Conservation (phyloP, 257 asterid species). For the Solanum infundibuliforme region DNA sequence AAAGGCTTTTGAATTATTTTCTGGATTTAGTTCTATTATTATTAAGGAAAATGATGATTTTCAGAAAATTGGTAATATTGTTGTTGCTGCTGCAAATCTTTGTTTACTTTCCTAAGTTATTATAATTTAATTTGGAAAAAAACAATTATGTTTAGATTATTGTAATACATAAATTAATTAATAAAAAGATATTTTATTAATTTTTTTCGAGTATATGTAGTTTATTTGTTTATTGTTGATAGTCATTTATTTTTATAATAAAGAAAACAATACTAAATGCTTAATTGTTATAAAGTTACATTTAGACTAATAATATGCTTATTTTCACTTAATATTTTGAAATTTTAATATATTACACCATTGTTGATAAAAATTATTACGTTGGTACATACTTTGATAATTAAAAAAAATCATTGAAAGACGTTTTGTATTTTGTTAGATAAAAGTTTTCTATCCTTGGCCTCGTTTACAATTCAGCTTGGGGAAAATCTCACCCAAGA, state of each 20-base stretch:
- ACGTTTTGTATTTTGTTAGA: too few relatives aligned
- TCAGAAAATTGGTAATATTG: background rate
- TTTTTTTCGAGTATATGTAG: background rate
- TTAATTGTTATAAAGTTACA: too few relatives aligned
- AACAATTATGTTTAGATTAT: background rate
- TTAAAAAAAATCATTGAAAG: background rate
- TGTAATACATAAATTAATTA: background rate
- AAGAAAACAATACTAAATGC: background rate
- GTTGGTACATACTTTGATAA: background rate
- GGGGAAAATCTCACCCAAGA: too few relatives aligned
- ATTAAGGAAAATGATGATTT: background rate
- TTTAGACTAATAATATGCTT: background rate
- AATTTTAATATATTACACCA: background rate
- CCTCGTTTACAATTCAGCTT: too few relatives aligned
- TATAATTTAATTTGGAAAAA: too few relatives aligned
- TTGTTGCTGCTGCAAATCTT: background rate
- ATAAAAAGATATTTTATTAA: too few relatives aligned
- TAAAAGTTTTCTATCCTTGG: too few relatives aligned
- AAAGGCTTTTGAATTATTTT: background rate
- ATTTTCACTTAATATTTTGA: background rate
- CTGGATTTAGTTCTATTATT: background rate
- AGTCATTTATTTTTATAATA: background rate
- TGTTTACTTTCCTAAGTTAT: background rate
- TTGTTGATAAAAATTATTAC: background rate
- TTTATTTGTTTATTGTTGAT: background rate